These are phyloP conservation scores for Yarrowia deformans DNA, from an alignment of 805 yeast species.

Conservation along the genomic window DNA sequence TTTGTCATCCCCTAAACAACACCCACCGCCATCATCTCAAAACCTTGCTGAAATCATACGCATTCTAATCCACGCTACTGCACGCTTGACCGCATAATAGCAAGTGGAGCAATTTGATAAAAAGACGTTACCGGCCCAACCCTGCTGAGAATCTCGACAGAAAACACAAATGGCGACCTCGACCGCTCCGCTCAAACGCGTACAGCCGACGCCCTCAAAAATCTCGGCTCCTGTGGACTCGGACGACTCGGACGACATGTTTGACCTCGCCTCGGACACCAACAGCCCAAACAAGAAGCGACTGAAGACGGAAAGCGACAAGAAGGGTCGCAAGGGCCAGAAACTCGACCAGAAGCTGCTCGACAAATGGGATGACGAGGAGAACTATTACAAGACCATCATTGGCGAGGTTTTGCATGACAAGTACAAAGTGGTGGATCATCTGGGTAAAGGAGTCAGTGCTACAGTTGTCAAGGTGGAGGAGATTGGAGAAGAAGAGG, in stretches of 20 bases:
- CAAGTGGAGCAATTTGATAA: constrained; percentile 32
- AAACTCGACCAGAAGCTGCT: constrained; percentile 44
- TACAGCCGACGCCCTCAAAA: background rate
- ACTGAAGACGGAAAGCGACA: background rate
- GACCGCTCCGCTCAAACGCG: constrained; percentile 7
- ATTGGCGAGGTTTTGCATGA: constrained; percentile 49
- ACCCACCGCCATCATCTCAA: background rate
- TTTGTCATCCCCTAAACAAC: background rate
- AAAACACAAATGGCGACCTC: constrained; percentile 12
- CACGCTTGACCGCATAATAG: constrained; percentile 25
- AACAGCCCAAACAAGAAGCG: constrained; percentile 9
- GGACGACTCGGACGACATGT: constrained; percentile 47
- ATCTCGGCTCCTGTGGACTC: constrained; percentile 34
- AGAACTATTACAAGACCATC: constrained; percentile 50
- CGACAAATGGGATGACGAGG: constrained; percentile 51
- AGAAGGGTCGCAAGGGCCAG: constrained; percentile 2
- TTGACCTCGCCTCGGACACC: constrained; percentile 41
- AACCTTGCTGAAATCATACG: constrained; percentile 35
- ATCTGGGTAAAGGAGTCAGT: constrained; percentile 51
- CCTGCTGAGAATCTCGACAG: background rate
- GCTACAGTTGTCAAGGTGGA: constrained; percentile 48
- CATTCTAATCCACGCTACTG: constrained; percentile 27
- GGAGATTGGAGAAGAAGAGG: constrained; percentile 26
- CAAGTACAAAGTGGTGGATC: constrained; percentile 47
- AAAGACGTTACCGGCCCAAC: background rate